Evolutionary conservation across 352 stramenopile species (phyloP), one percentile per base, ranked within the genome.

Genomic region (Phytophthora multivora): DNA sequence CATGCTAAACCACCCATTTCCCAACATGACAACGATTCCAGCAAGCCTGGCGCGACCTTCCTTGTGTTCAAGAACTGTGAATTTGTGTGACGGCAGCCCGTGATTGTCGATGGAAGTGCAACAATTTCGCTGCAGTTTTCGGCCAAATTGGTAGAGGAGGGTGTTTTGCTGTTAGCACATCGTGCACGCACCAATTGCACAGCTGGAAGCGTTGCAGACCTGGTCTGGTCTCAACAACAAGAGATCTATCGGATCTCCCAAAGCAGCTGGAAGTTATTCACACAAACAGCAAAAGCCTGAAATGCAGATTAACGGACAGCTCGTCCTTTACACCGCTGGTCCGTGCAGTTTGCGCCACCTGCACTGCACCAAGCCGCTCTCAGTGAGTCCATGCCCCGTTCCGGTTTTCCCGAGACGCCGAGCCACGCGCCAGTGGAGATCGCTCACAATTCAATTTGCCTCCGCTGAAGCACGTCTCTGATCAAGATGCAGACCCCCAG

Each of bases 391-490:
- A 33, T 53, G 57, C 53, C 60, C n/a, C 57, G 18, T 33, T 49
- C n/a, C 41, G 39, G 33, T 66, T 61, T 41, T 55, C 31, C 49
- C 58, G 60, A 64, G 35, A 16, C 16, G 3, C 21, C 36, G 12
- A 52, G 39, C 50, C 57, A 48, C 48, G 30, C 47, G 41, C 59
- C 31, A 21, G 15, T 1, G 9, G 26, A 19, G 12, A 60, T 43
- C 49, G 40, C 28, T 66, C 55, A 70, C 62, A 66, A 66, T 48
- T 70, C 19, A 66, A 66, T 67, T 71, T 71, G 42, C 56, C 63
- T 67, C 55, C 63, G 21, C 47, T 33, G 53, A 43, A 63, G 52
- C 53, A 26, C 53, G 40, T 49, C 42, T 38, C 33, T 40, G 25
- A 38, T 58, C 21, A 62, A 71, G 49, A 71, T 71, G 63, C 57